Base-by-base conservation (phyloP, 768 basidiomycete genomes). In the Clathrus columnatus region DNA sequence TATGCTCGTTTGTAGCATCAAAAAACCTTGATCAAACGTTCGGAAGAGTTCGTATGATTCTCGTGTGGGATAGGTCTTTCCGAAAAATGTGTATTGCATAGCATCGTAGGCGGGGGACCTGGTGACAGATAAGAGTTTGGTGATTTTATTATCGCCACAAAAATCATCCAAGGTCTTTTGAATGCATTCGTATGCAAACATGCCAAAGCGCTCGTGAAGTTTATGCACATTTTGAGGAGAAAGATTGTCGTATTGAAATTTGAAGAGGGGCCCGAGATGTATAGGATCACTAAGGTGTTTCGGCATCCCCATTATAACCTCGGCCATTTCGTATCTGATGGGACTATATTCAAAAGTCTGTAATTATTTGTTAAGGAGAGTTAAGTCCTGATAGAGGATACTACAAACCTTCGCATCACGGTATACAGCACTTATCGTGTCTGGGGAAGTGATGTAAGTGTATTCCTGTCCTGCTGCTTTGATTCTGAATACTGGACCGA, bases 401-500 rank as follows among this genome's bases (percentile, higher is more conserved):
- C 23, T 16, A 21, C 41, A 29, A n/a, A 58, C 60, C 59, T 61
- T 59, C 1, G 59, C 50, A 36, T 65, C 59, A 8, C 60, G 53
- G 32, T 61, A 65, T 0, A 65, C 50, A 0, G 56, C 28, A 5
- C 59, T 53, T 11, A 65, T 64, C n/a, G 61, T 48, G 48, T 58
- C 50, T 4, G 63, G 62, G 4, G 59, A 56, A 1, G 66, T 64
- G 27, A 64, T 63, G 32, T 60, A 64, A 0, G 61, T 61, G 52
- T 53, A 59, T 44, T 59, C 51, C 42, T 48, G 55, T 4, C 65
- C 66, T 3, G 57, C 42, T 0, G 60, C 48, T 21, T 58, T 59
- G 6, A 64, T 47, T 20, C 56, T 51, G 48, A 65, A 65, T 2
- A 65, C 45, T 26, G 60, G 60, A 0, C 65, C 64, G 23, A 57